Base-by-base conservation (phyloP, 352 stramenopile species). In the Phytophthora tentaculata region DNA sequence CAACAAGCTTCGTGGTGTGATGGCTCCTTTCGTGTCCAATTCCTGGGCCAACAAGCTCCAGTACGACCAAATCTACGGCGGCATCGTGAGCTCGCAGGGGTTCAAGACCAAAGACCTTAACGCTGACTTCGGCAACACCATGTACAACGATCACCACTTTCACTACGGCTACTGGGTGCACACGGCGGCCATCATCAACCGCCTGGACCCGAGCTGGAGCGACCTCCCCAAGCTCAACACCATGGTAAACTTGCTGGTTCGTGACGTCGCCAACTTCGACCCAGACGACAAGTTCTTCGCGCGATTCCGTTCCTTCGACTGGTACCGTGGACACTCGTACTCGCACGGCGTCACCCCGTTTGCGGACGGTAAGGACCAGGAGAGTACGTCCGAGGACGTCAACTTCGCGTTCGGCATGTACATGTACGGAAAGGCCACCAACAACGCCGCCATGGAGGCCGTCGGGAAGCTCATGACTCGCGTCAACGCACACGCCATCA, bases 141-240 rank as follows among this genome's bases (percentile, higher is more conserved):
- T 81, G 50, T 92, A 90, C 73, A 92, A 92, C 60, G 84, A 92
- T 48, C 84, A 92, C 67, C 84, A 92, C 67, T 92, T 84, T 53
- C 84, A 92, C 71, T 92, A 86, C 67, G 84, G 84, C 51, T 92
- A 92, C 67, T 84, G 83, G 76, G 71, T 92, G 47, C 73, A 75
- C 28, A 77, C 79, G 22, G 66, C 66, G 29, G 80, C 83, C 39
- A 86, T 91, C 51, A 77, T 75, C 64, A 84, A 73, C 53, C 57
- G 28, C 48, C 62, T 72, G 32, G 74, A 90, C 44, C 76, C 77
- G 47, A 80, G 26, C 19, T 88, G 79, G 81, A 71, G 59, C 6
- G 56, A 75, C 12, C 41, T 90, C 5, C 28, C 22, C 24, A 63
- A 71, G 56, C 75, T 84, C 61, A 89, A 83, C 48, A 59, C 37